Evolutionary conservation across 108 stramenopile genomes (phyloP).

Genomic region (Skeletonema potamos): DNA sequence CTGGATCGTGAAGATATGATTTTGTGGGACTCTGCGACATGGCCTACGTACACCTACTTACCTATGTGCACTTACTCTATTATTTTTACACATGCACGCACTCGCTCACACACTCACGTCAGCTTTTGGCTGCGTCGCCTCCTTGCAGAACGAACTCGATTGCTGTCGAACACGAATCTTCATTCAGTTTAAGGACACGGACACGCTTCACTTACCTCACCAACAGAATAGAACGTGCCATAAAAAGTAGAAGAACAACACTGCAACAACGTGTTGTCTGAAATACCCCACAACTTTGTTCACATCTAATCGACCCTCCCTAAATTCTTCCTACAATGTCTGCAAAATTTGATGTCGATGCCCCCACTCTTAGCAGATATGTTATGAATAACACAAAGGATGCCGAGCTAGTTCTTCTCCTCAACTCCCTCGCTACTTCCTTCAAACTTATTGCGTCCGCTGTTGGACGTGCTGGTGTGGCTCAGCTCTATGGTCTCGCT

Average conservation of each 20-base stretch:
- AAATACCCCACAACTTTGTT: background rate
- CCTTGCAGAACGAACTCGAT: too few species aligned
- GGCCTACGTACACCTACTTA: too few species aligned
- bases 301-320: background rate
- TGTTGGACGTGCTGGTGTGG: conserved; percentile 85
- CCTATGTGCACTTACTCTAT: too few species aligned
- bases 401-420: conserved; percentile 79
- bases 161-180: too few species aligned
- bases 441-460: conserved; percentile 91
- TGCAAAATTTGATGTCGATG: conserved; percentile 63
- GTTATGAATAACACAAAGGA: conserved; percentile 85
- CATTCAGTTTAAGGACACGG: too few species aligned
- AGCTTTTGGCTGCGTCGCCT: too few species aligned
- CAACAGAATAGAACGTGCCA: too few species aligned
- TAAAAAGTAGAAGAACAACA: background rate
- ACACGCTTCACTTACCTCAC: too few species aligned
- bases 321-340: conserved; percentile 38
- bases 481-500: conserved; percentile 93
- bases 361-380: conserved; percentile 81
- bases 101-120: too few species aligned
- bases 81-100: too few species aligned
- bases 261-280: background rate
- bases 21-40: too few species aligned
- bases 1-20: too few species aligned
- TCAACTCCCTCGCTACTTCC: conserved; percentile 84